phyloP scores from a whole-genome alignment of 345 rosid species.

The Gossypium rotundifolium region DNA sequence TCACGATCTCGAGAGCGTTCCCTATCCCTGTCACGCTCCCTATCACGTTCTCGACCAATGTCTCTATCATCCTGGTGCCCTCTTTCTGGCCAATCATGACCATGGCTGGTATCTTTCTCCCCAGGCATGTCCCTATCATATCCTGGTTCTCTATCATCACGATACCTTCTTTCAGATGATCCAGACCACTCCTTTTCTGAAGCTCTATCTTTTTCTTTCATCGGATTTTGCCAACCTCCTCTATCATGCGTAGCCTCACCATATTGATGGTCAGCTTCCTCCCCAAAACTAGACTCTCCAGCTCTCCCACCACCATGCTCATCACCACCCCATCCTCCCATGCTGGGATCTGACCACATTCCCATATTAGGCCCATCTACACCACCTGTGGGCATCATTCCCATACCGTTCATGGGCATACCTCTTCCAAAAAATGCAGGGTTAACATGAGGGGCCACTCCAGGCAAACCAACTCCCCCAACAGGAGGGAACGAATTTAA shows the following conservation, averaged over 20 bases:
- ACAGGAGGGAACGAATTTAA: constrained; percentile 1
- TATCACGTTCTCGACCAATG: constrained; percentile 11
- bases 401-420: constrained; percentile 6
- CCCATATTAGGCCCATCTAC: constrained; percentile 8
- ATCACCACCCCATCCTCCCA: constrained; percentile 12
- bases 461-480: constrained; percentile 7
- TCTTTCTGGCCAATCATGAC: constrained; percentile 4
- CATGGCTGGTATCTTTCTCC: background rate
- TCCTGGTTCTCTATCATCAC: constrained; percentile 3
- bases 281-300: constrained; percentile 8
- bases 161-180: constrained; percentile 7
- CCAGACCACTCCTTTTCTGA: constrained; percentile 6
- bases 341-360: background rate
- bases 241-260: constrained; percentile 3
- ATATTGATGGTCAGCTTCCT: constrained; percentile 5
- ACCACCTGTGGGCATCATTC: background rate
- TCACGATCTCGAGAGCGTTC: background rate
- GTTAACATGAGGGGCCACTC: constrained; percentile 5
- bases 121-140: constrained; percentile 1
- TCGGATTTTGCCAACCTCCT: constrained; percentile 1
- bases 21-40: background rate
- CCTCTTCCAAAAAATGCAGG: constrained; percentile 8
- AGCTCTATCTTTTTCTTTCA: background rate
- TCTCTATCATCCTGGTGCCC: background rate
- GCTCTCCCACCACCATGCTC: constrained; percentile 7